Percentiles rank a stretch among this genome's conserved stretches.
These are phyloP conservation scores for Tanacetum coccineum DNA, from an alignment of 129 eudicot species.

Conservation along the genomic window DNA sequence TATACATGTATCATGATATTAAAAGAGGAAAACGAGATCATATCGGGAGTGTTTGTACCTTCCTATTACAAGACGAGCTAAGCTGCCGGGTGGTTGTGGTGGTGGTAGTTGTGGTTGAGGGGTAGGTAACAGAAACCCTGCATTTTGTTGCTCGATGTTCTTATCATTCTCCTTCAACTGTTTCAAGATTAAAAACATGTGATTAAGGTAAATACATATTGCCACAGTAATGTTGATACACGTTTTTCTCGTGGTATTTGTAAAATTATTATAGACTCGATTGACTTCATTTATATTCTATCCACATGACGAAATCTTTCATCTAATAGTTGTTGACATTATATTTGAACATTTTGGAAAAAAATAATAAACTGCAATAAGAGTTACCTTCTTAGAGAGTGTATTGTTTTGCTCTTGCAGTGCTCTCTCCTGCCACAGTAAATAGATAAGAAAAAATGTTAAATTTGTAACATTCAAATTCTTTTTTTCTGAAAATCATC, in stretches of 20 bases:
- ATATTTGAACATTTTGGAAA: background rate
- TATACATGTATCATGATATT: background rate
- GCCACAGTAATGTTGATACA: background rate
- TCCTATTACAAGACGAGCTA: slow-evolving; percentile 21
- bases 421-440: slow-evolving; percentile 37
- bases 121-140: slow-evolving; percentile 20
- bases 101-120: background rate
- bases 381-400: slow-evolving; percentile 34
- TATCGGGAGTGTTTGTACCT: slow-evolving; percentile 17
- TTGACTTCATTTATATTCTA: background rate
- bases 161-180: slow-evolving; percentile 29
- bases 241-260: background rate
- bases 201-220: background rate
- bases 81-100: slow-evolving; percentile 16
- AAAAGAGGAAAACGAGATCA: background rate
- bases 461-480: too few relatives aligned
- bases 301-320: too few relatives aligned
- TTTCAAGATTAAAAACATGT: slow-evolving; percentile 12
- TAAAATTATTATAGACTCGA: background rate
- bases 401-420: slow-evolving; percentile 60
- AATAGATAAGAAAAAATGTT: slow-evolving; percentile 3
- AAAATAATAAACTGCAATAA: background rate
- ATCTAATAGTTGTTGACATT: too few relatives aligned
- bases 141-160: slow-evolving; percentile 21
- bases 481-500: too few relatives aligned